Base-by-base conservation (phyloP, 495 filamentous ascomycete genomes). In the Hypoxylon intermedium region DNA sequence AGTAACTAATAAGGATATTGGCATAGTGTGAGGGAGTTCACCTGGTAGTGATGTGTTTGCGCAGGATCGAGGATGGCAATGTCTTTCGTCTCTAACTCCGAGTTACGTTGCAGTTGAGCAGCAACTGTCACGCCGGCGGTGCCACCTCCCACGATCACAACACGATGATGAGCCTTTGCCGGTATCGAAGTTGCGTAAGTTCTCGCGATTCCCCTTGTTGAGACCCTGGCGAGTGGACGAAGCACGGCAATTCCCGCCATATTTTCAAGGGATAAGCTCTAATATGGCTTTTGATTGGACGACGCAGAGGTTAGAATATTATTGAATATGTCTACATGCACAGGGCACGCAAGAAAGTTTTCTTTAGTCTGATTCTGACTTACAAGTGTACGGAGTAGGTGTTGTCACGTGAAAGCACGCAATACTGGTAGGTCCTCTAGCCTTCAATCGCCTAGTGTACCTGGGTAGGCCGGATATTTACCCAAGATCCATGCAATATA, bases 31-130 rank as follows among this genome's bases (percentile, higher is more conserved):
- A 40, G 20, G 36, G 37, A 13, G 5, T 53, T 49, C 18, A 61
- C 68, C 42, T 71, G 86, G 73, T 88, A 89, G 75, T 88, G 80
- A 72, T 89, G 86, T 73, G 78, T 85, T 57, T 78, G 65, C 0
- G 86, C 77, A 0, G 86, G 86, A 67, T 89, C 86, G 41, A 89
- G 69, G 33, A 89, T 69, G n/a, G 86, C 86, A 54, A 89, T 84
- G 54, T 89, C 86, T 37, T 87, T 78, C 40, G 80, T 77, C 0
- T 71, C 60, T 59, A 87, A 85, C 41, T 79, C 77, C 34, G 81
- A 77, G 3, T 76, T 76, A 20, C 76, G 76, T 5, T 87, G 78
- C 3, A 89, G 80, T 68, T 89, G 86, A 58, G 87, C 84, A 58
- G 80, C 83, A 67, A 87, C 81, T 13, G 81, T 71, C 5, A 89